Percentiles rank a stretch among this genome's conserved stretches.
These are phyloP conservation scores for Trichoderma orchidacearum DNA, from an alignment of 495 filamentous ascomycete species.

Conservation along the genomic window DNA sequence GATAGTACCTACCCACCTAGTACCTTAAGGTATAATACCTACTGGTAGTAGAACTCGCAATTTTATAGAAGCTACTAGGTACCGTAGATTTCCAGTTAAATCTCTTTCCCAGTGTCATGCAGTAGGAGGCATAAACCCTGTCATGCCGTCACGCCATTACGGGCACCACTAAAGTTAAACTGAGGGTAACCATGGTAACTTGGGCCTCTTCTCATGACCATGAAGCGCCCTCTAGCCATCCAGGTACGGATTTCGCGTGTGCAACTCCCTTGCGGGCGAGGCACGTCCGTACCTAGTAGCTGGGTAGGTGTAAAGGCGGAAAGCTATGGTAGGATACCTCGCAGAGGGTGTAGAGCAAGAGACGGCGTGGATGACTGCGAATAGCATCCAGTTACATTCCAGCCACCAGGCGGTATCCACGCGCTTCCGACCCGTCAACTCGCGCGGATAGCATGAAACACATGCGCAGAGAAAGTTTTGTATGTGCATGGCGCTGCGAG, in stretches of 20 bases:
- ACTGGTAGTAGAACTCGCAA: too few relatives aligned
- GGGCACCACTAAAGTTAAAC: neutral
- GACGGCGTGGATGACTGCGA: too few relatives aligned
- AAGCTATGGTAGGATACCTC: too few relatives aligned
- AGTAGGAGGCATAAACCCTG: neutral
- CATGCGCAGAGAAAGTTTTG: neutral
- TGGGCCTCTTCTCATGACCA: neutral
- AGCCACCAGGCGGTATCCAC: too few relatives aligned
- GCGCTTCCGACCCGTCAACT: neutral
- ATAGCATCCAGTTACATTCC: neutral
- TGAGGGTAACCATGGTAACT: neutral
- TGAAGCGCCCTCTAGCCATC: too few relatives aligned
- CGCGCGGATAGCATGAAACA: neutral
- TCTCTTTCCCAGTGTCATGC: neutral
- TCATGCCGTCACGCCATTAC: neutral
- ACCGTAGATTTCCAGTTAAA: too few relatives aligned
- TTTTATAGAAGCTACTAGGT: neutral
- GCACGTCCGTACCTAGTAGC: too few relatives aligned
- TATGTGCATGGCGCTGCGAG: too few relatives aligned
- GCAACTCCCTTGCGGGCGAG: neutral
- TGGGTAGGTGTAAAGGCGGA: too few relatives aligned
- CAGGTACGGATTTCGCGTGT: neutral
- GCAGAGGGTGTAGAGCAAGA: too few relatives aligned
- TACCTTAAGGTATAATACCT: too few relatives aligned
- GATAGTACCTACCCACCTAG: too few relatives aligned